Base-by-base conservation (phyloP, 768 basidiomycete species). In the Tricholoma furcatifolium region DNA sequence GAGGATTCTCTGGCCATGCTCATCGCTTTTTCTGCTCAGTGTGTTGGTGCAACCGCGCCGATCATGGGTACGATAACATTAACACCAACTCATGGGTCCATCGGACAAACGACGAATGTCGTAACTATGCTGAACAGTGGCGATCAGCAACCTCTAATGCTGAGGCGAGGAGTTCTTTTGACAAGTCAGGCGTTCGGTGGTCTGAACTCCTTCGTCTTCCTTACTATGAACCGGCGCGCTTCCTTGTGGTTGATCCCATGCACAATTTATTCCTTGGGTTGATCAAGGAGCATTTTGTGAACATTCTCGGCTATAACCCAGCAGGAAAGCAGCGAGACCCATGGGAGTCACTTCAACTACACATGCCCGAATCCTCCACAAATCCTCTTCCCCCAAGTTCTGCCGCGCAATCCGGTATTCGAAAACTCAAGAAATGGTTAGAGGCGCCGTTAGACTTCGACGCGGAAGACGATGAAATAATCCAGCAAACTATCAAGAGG, bases 161-260 rank as follows among this genome's bases (percentile, higher is more conserved):
- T 47, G 12, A 34, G 50, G 51, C 59, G 60, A 48, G 59, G 58
- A 43, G 57, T 58, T 20, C 52, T 32, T 10, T 67, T 51, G 51
- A 51, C 35, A 32, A 4, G 2, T 46, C 40, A 45, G 67, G 70
- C 0, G 42, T 71, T 9, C 55, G 67, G 11, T 72, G 65, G 66
- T 65, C 70, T 1, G 52, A 65, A 8, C 63, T 74, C 0, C 59
- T 67, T 1, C 21, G 57, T 1, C 58, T 72, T 3, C 61, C 67
- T 4, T 70, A 72, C 45, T 72, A 68, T 58, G 50, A 67, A 15
- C 64, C 67, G 1, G 47, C 63, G 6, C 42, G 14, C 2, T 62
- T 60, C 23, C 49, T 63, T 3, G 53, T 65, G 3, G 48, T 69
- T n/a, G 70, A 72, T 30, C 38, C 65, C 11, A 72, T 72, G 71